These are phyloP conservation scores for Daldinia sp. DNA, from an alignment of 2,329 filamentous ascomycete species.

Conservation along the genomic window DNA sequence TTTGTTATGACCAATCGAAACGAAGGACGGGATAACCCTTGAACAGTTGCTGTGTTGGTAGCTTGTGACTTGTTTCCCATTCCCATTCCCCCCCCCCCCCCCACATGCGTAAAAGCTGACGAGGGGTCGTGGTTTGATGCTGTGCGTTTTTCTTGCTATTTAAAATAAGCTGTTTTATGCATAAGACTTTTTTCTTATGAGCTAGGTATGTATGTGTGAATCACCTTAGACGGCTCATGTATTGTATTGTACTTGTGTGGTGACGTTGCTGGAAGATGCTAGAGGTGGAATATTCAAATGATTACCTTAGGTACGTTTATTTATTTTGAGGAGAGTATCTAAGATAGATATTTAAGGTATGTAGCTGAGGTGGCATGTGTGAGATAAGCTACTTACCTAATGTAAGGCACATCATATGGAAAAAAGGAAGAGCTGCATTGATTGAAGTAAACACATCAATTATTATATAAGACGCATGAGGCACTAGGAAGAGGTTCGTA, in stretches of 20 bases:
- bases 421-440: conserved; percentile 3
- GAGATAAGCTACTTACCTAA: neutral
- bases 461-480: neutral
- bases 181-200: conserved; percentile 2
- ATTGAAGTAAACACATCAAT: neutral
- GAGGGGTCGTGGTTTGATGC: conserved; percentile 19
- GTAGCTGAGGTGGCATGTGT: neutral
- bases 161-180: conserved; percentile 12
- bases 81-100: conserved; percentile 27
- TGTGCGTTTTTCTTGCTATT: neutral
- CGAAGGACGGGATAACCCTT: conserved; percentile 18
- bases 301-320: neutral
- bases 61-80: conserved; percentile 40
- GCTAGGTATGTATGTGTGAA: neutral
- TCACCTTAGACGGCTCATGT: neutral
- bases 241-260: neutral
- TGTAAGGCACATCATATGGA: neutral
- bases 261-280: neutral
- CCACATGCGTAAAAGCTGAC: conserved; percentile 24
- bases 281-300: neutral
- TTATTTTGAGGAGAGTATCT: neutral
- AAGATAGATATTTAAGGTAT: neutral
- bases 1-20: conserved; percentile 27
- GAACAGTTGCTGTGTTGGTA: conserved; percentile 37
- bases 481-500: neutral